phyloP scores from a whole-genome alignment of 1,284 basidiomycete genomes.

The Leucoagaricus sp. region DNA sequence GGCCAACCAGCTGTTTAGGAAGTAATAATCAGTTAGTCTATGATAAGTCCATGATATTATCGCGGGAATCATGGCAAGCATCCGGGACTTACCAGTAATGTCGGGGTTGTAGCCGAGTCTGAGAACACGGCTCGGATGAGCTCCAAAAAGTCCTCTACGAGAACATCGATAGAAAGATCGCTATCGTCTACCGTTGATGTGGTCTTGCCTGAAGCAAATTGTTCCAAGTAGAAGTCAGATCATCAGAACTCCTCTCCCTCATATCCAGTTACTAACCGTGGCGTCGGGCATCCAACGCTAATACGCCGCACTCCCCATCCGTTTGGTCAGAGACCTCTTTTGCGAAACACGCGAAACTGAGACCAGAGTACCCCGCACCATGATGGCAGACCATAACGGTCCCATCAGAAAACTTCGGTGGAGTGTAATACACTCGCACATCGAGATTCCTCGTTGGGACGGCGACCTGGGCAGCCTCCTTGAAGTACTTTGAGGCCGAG shows the following conservation, averaged over 20 bases:
- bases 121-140: slow-evolving; percentile 73
- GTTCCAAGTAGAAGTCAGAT: not conserved
- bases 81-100: slow-evolving; percentile 63
- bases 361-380: slow-evolving; percentile 88
- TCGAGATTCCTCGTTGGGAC: slow-evolving; percentile 64
- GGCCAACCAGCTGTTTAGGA: slow-evolving; percentile 70
- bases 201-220: slow-evolving; percentile 60
- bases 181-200: slow-evolving; percentile 45
- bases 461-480: slow-evolving; percentile 72
- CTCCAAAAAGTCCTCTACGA: slow-evolving; percentile 72
- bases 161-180: slow-evolving; percentile 73
- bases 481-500: slow-evolving; percentile 75
- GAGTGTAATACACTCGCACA: slow-evolving; percentile 79
- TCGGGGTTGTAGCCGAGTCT: slow-evolving; percentile 61
- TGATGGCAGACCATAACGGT: slow-evolving; percentile 91
- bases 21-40: not conserved
- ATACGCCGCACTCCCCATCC: slow-evolving; percentile 78
- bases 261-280: slow-evolving; percentile 69
- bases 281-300: slow-evolving; percentile 84
- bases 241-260: not conserved
- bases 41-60: slow-evolving; percentile 6
- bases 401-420: slow-evolving; percentile 47
- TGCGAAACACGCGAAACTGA: slow-evolving; percentile 89
- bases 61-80: not conserved
- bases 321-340: slow-evolving; percentile 68